Base-by-base conservation (phyloP, 768 basidiomycete genomes). In the Coprinopsis marcescibilis region DNA sequence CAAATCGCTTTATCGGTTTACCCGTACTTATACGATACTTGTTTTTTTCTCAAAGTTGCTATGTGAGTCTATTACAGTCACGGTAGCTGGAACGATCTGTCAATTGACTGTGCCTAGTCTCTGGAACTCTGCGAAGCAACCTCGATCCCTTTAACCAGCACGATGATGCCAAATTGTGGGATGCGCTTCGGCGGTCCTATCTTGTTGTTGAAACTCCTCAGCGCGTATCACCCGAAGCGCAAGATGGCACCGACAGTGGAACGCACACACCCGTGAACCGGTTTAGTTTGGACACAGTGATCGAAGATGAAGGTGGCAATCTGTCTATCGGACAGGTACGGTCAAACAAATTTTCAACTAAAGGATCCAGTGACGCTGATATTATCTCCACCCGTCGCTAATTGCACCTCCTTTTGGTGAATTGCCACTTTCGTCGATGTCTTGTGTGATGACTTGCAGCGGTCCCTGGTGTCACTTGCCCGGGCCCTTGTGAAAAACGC, bases 301-400 rank as follows among this genome's bases (percentile, higher is more conserved):
- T 96, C 41, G 91, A 94, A 51, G 87, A 87, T 48, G 93, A 95
- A 60, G 94, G 94, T 19, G 70, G 68, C 23, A 94, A 94, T 59
- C 57, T 94, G 52, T 88, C 85, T 5, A 82, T 91, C 29, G 86
- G 88, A 23, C 77, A 79, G 69, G 72, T 74, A 49, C 39, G 44
- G 15, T 46, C 41, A 43, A 43, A 43, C 8, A 14, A 33, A 15
- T 26, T 6, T 30, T 10, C 32, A 20, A 32, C 17, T 34, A 33
- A 7, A 23, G 17, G 19, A 19, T 15, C 39, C 25, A 14, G 23
- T 26, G 25, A 24, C 27, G 17, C 15, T 19, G 17, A 33, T 45
- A 34, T 20, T 38, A 4, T 20, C 23, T 24, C 45, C 21, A 17
- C 24, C 35, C 8, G 3, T 15, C n/a, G n/a, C 11, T 10, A 13